A percentile compares a stretch with the other conserved stretches of the same genome.
These are phyloP conservation scores for Neurospora sp. DNA, from an alignment of 495 filamentous ascomycete genomes.

Conservation along the genomic window DNA sequence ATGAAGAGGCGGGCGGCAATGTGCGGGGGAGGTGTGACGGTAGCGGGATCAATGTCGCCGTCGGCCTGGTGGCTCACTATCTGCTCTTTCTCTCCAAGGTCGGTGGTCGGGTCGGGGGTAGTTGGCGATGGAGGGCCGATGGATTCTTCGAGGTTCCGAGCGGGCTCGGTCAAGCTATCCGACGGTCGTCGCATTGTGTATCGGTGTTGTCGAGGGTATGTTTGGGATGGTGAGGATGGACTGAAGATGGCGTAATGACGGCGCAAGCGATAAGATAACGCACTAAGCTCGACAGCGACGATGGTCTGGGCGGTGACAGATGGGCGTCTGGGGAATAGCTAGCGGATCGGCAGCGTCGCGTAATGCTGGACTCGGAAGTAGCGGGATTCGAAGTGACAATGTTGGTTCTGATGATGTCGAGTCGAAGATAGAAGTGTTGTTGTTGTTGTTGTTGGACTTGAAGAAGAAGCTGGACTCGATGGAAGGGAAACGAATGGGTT, in stretches of 20 bases:
- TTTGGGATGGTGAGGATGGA: background rate
- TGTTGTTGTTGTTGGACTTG: background rate
- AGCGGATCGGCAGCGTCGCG: background rate
- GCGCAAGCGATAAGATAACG: background rate
- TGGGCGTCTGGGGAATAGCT: background rate
- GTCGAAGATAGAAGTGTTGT: background rate
- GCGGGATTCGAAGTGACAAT: no score
- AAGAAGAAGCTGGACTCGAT: background rate
- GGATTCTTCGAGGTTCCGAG: constrained; percentile 36
- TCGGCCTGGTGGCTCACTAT: constrained; percentile 13
- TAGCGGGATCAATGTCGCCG: constrained; percentile 21
- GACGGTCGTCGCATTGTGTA: constrained; percentile 33
- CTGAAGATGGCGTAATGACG: background rate
- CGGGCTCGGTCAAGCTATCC: constrained; percentile 33
- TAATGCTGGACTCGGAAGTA: no score
- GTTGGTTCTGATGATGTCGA: background rate
- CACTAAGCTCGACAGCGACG: background rate
- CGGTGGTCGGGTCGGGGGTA: constrained; percentile 21
- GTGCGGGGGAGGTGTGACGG: constrained; percentile 63
- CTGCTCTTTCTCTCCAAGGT: constrained; percentile 25
- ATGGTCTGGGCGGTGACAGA: background rate
- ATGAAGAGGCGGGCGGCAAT: constrained; percentile 77
- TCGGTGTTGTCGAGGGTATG: background rate
- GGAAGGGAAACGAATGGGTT: background rate
- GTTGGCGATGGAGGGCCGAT: constrained; percentile 25